Percentiles rank a stretch among this genome's conserved stretches.
Conservation (phyloP, 2,329 filamentous ascomycete species). For the Thermomyces lanuginosus region DNA sequence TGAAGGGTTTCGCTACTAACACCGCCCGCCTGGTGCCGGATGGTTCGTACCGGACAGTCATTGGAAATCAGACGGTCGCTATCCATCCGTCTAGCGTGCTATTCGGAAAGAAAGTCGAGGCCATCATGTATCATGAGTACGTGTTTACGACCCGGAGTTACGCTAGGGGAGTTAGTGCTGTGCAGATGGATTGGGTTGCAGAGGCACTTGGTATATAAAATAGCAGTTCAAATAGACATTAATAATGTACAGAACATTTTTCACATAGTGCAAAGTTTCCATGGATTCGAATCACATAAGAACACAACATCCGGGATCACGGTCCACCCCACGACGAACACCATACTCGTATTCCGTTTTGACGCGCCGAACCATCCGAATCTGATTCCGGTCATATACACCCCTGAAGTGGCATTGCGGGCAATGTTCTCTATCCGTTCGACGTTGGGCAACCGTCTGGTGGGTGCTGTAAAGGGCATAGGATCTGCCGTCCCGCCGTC, state of each 20-base stretch:
- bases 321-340: not conserved
- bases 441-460: not conserved
- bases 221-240: not conserved
- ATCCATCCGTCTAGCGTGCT: slow-evolving; percentile 47
- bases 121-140: slow-evolving; percentile 49
- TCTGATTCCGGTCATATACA: slow-evolving; percentile 2
- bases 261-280: too few species aligned
- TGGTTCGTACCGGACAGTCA: slow-evolving; percentile 44
- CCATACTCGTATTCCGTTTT: not conserved
- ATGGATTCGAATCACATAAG: not conserved
- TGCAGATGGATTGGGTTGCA: slow-evolving; percentile 46
- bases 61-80: slow-evolving; percentile 45
- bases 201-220: slow-evolving; percentile 24
- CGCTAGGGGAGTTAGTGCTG: slow-evolving; percentile 44
- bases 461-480: not conserved
- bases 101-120: slow-evolving; percentile 44
- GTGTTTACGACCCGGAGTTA: slow-evolving; percentile 50
- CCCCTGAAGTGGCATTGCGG: not conserved
- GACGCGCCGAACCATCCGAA: slow-evolving; percentile 1
- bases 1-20: slow-evolving; percentile 44
- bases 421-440: slow-evolving; percentile 1
- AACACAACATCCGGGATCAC: not conserved
- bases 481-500: not conserved
- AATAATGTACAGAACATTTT: too few species aligned
- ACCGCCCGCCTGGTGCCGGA: slow-evolving; percentile 44